Evolutionary conservation across 2,329 filamentous ascomycete species (phyloP), one percentile per base, ranked within the genome.

Genomic region (Cladophialophora immunda): DNA sequence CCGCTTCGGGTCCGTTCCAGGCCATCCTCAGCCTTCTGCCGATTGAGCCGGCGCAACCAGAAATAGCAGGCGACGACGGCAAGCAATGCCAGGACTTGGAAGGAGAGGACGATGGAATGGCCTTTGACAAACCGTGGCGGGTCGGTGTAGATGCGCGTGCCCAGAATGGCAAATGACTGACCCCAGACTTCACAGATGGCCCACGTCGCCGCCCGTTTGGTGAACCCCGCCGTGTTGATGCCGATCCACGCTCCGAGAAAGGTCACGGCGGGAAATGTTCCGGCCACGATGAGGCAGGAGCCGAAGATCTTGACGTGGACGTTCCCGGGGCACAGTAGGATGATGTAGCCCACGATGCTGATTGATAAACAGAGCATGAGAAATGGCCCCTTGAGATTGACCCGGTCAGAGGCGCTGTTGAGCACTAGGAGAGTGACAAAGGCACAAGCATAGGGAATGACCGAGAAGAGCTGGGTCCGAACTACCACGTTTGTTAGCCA

Each of bases 91-190:
- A 63, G 27, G 8, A 29, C 17, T 11, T 58, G 17, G 7, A 68
- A 59, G 30, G 63, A 53, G 30, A 63, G 47, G 0, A 61, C 30
- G 11, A 57, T 52, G 22, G 38, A 36, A 47, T 66, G 66, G 6
- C 66, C 66, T 30, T 62, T 66, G 15, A 65, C 50, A 38, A 58
- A 68, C 27, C 66, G 50, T n/a, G 66, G 66, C 9, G 57, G 57
- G 22, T 55, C 41, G 22, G 50, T 38, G 38, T 68, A 66, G 29
- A 68, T 62, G 13, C 56, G 38, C 22, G 66, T 62, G 5, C 41
- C 62, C 47, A n/a, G n/a, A n/a, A n/a, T n/a, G n/a, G n/a, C n/a
- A n/a, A n/a, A 66, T 58, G 32, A 68, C 66, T 11, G 57, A 54
- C 36, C 52, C 27, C 17, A 57, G 58, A 67, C 50, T 45, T 69